Evolutionary conservation across 169 alveolate genomes (phyloP).

Genomic region (Plasmodium sp.): DNA sequence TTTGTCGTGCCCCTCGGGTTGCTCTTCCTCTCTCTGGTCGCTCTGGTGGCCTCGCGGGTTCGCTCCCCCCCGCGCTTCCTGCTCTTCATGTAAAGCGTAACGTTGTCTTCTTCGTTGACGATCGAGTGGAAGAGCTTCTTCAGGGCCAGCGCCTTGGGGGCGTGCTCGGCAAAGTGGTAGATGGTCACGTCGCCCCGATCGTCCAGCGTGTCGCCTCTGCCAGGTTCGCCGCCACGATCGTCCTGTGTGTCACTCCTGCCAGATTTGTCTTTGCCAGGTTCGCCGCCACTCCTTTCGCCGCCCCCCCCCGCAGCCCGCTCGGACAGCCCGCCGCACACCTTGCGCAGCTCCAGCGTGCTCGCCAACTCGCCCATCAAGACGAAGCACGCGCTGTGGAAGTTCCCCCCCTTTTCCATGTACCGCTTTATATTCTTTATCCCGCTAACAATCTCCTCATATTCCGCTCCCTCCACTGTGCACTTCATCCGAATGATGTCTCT

Average conservation of each 20-base stretch:
- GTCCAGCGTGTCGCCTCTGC: background rate
- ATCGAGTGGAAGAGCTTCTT: conserved; percentile 52
- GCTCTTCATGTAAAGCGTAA: background rate
- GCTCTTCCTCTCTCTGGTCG: background rate
- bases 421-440: conserved; percentile 35
- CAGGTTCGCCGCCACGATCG: background rate
- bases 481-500: conserved; percentile 39
- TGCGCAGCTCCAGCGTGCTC: conserved; percentile 42
- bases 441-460: conserved; percentile 29
- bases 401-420: conserved; percentile 3
- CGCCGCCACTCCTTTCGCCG: background rate
- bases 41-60: background rate
- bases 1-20: background rate
- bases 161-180: background rate
- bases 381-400: background rate
- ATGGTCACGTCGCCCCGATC: background rate
- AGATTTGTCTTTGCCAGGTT: background rate
- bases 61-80: background rate
- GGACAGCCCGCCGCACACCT: conserved; percentile 13
- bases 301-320: background rate
- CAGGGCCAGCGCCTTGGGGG: conserved; percentile 10
- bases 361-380: conserved; percentile 29
- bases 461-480: conserved; percentile 34
- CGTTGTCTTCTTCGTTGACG: conserved; percentile 27
- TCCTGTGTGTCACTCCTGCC: background rate